These are phyloP conservation scores for Leishmania guyanensis DNA, from an alignment of 208 protist species.

Conservation along the genomic window DNA sequence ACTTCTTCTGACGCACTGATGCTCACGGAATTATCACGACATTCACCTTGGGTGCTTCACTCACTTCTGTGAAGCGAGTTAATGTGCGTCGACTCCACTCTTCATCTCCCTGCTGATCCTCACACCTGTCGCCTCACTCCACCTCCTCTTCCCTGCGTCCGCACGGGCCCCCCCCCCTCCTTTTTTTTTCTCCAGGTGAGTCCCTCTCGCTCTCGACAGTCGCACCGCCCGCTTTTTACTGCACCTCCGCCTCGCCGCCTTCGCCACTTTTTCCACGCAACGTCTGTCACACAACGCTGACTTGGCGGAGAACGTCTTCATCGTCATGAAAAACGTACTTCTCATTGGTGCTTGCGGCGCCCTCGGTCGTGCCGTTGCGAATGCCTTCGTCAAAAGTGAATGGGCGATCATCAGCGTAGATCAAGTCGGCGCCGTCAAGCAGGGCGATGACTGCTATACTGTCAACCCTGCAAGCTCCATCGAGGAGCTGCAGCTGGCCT, in stretches of 20 bases:
- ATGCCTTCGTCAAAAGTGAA: constrained; percentile 16
- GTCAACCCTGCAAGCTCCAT: constrained; percentile 36
- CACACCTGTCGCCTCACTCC: neutral
- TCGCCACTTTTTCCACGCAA: neutral
- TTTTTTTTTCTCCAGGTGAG: too few species aligned
- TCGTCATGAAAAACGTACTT: constrained; percentile 20
- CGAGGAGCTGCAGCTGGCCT: constrained; percentile 30
- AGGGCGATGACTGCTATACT: neutral
- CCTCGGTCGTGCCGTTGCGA: constrained; percentile 46
- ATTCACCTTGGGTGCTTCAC: neutral
- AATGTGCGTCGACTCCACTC: neutral
- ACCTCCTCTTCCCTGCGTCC: neutral
- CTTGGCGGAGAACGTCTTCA: neutral
- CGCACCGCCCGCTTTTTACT: neutral
- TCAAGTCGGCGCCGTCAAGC: neutral
- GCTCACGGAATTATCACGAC: neutral
- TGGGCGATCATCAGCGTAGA: constrained; percentile 34
- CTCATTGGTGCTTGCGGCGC: constrained; percentile 54
- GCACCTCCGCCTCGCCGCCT: neutral
- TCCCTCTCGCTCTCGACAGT: neutral
- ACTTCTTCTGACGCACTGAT: neutral
- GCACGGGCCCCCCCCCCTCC: too few species aligned
- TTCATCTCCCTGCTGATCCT: neutral
- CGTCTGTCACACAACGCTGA: neutral
- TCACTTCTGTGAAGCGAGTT: too few species aligned